phyloP scores from a whole-genome alignment of 257 asterid genomes.

The Thymus quinquecostatus region DNA sequence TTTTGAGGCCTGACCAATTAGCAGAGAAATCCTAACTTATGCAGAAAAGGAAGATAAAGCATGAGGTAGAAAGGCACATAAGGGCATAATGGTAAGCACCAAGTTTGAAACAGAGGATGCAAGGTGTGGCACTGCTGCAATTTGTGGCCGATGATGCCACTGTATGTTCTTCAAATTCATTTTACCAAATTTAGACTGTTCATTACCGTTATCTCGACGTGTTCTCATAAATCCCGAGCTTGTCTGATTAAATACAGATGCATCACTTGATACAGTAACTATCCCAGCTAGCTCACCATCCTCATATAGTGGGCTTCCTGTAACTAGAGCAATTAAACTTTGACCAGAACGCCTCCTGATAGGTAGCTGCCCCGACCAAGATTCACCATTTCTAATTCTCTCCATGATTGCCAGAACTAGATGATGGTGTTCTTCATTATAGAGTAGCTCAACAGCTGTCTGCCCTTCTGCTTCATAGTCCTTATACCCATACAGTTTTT shows the following conservation, averaged over 20 bases:
- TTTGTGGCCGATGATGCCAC: conserved; percentile 42
- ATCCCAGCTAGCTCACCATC: conserved; percentile 64
- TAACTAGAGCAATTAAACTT: conserved; percentile 63
- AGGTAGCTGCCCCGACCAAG: conserved; percentile 84
- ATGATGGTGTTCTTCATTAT: conserved; percentile 49
- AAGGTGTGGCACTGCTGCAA: conserved; percentile 48
- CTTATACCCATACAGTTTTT: conserved; percentile 72
- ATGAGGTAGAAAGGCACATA: conserved; percentile 25
- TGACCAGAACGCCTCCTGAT: conserved; percentile 59
- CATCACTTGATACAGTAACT: conserved; percentile 76
- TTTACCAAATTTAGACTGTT: conserved; percentile 36
- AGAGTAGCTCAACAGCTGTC: conserved; percentile 43
- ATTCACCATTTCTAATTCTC: conserved; percentile 46
- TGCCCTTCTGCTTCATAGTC: conserved; percentile 61
- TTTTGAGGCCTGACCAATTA: conserved; percentile 59
- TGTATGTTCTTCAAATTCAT: conserved; percentile 45
- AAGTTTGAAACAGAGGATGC: conserved; percentile 61
- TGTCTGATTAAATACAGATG: conserved; percentile 50
- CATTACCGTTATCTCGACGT: conserved; percentile 34
- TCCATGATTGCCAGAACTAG: conserved; percentile 40
- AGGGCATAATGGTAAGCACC: conserved; percentile 52
- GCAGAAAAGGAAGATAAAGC: conserved; percentile 9
- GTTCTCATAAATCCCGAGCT: conserved; percentile 26
- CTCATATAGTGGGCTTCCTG: conserved; percentile 68
- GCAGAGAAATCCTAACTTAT: conserved; percentile 19